These are phyloP conservation scores for Bathelium albidoporum DNA, from an alignment of 495 filamentous ascomycete species.

Conservation along the genomic window DNA sequence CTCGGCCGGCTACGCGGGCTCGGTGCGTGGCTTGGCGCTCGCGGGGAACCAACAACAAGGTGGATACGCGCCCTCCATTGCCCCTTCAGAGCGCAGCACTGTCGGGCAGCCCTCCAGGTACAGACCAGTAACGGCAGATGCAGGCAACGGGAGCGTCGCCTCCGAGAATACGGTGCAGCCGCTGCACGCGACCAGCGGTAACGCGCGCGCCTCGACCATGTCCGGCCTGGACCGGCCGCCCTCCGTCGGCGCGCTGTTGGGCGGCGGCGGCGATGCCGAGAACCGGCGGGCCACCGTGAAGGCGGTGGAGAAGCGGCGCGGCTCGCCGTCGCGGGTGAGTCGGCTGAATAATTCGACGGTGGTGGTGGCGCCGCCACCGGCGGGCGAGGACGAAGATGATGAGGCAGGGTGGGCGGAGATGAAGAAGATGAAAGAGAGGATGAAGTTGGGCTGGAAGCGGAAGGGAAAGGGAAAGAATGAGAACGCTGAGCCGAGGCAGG, in stretches of 20 bases:
- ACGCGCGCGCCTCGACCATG: background rate
- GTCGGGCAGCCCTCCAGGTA: conserved; percentile 86
- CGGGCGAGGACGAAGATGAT: conserved; percentile 66
- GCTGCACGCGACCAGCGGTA: background rate
- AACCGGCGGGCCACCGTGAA: conserved; percentile 14
- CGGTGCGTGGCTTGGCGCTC: conserved; percentile 27
- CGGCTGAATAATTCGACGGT: background rate
- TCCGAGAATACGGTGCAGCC: conserved; percentile 24
- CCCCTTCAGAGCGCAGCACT: conserved; percentile 89
- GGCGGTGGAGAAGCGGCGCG: background rate
- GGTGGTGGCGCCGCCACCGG: background rate
- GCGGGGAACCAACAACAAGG: conserved; percentile 35
- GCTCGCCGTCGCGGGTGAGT: background rate
- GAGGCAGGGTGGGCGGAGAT: conserved; percentile 78
- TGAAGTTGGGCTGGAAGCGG: conserved; percentile 60
- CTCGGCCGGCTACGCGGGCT: conserved; percentile 12
- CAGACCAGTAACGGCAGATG: conserved; percentile 61
- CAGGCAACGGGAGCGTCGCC: conserved; percentile 30
- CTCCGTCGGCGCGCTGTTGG: conserved; percentile 11
- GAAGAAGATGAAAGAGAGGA: conserved; percentile 74
- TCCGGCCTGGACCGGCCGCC: background rate
- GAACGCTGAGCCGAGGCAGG: background rate
- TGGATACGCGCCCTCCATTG: conserved; percentile 65
- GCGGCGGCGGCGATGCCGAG: conserved; percentile 26
- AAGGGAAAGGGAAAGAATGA: conserved; percentile 32